A percentile compares a stretch with the other conserved stretches of the same genome.
Conservation (phyloP, 805 yeast genomes). For the Spathaspora hagerdaliae region DNA sequence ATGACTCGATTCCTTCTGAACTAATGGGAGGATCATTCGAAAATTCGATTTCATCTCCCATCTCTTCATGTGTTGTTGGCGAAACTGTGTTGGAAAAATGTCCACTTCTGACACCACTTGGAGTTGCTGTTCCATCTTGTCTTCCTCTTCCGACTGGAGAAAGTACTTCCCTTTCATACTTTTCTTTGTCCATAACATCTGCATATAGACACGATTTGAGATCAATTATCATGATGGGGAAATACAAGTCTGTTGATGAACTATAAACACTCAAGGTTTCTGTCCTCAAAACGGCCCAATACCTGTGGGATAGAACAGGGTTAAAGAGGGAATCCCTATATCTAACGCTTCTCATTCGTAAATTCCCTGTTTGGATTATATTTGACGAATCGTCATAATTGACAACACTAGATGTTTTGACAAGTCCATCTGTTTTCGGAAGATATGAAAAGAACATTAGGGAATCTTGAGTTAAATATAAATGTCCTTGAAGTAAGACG, state of each 20-base stretch:
- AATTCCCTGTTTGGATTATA: slow-evolving; percentile 31
- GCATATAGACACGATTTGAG: slow-evolving; percentile 59
- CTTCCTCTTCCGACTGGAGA: slow-evolving; percentile 1
- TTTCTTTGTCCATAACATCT: slow-evolving; percentile 40
- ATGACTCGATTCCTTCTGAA: slow-evolving; percentile 26
- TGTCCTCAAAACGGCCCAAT: slow-evolving; percentile 77
- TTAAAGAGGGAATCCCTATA: slow-evolving; percentile 35
- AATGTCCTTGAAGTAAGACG: slow-evolving; percentile 81
- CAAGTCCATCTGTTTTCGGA: slow-evolving; percentile 41
- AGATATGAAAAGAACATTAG: slow-evolving; percentile 75
- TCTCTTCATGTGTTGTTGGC: slow-evolving; percentile 1
- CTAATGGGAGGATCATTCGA: slow-evolving; percentile 9
- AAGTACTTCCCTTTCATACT: slow-evolving; percentile 10
- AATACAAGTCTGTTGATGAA: slow-evolving; percentile 75
- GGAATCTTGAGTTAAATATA: slow-evolving; percentile 63
- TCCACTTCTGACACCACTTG: background rate
- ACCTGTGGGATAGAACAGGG: slow-evolving; percentile 43
- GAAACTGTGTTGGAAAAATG: slow-evolving; percentile 4
- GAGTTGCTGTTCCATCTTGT: background rate
- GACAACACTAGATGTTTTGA: slow-evolving; percentile 2
- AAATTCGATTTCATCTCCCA: slow-evolving; percentile 16
- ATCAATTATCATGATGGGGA: slow-evolving; percentile 75
- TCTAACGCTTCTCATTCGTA: slow-evolving; percentile 35
- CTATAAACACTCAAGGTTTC: slow-evolving; percentile 66
- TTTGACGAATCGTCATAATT: slow-evolving; percentile 21